These are phyloP conservation scores for Quillaja saponaria DNA, from an alignment of 306 rosid genomes.

Conservation along the genomic window DNA sequence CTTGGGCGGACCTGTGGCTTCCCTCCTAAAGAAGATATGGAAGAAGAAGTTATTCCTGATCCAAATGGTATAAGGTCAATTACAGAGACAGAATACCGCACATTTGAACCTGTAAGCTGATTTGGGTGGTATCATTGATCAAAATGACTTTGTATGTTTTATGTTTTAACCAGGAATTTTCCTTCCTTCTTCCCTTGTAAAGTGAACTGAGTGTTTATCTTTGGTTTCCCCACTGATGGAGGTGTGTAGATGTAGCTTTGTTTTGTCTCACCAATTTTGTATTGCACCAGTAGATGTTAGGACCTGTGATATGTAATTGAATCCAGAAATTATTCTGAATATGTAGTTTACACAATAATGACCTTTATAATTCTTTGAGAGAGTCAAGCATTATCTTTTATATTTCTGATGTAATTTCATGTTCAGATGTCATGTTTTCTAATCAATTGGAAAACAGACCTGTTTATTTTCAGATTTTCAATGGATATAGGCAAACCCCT, in stretches of 20 bases:
- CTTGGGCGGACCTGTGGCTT: constrained; percentile 62
- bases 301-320: too few relatives aligned
- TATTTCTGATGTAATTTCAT: too few relatives aligned
- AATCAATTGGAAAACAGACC: too few relatives aligned
- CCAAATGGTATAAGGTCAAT: constrained; percentile 65
- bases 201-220: constrained; percentile 35
- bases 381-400: too few relatives aligned
- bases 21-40: constrained; percentile 71
- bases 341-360: too few relatives aligned
- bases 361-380: too few relatives aligned
- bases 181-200: constrained; percentile 30
- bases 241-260: constrained; percentile 26
- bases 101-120: constrained; percentile 49
- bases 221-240: constrained; percentile 29
- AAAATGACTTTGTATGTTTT: constrained; percentile 24
- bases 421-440: too few relatives aligned
- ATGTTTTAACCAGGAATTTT: constrained; percentile 24
- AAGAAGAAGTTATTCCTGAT: constrained; percentile 61
- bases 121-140: constrained; percentile 29
- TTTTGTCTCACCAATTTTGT: constrained; percentile 45
- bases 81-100: constrained; percentile 69
- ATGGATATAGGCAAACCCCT: too few relatives aligned
- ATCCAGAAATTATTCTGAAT: too few relatives aligned
- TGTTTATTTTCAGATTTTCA: too few relatives aligned
- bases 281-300: constrained; percentile 18